Percentiles rank a stretch among this genome's conserved stretches.
These are phyloP conservation scores for Lophiotrema nucula DNA, from an alignment of 495 filamentous ascomycete species.

Conservation along the genomic window DNA sequence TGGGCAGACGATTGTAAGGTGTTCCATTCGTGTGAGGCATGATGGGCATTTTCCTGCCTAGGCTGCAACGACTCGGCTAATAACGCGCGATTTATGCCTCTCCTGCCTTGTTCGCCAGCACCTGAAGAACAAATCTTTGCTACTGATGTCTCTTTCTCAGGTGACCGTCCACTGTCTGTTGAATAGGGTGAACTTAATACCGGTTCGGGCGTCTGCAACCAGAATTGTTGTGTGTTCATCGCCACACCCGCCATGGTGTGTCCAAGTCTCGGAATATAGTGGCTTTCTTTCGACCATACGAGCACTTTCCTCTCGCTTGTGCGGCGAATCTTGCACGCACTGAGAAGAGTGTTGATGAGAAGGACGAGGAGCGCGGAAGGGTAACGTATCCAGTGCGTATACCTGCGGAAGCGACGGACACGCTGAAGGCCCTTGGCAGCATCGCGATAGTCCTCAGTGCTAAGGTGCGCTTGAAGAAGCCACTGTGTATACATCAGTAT, in stretches of 20 bases:
- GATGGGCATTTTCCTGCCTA: no score
- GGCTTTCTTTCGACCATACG: not conserved
- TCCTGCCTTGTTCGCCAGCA: no score
- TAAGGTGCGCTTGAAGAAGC: slow-evolving; percentile 4
- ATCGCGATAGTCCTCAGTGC: slow-evolving; percentile 1
- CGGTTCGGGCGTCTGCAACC: no score
- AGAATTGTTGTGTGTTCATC: not conserved
- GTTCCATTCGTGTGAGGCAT: no score
- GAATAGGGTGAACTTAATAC: no score
- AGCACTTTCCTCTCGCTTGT: slow-evolving; percentile 1
- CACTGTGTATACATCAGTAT: not conserved
- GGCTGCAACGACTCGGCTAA: no score
- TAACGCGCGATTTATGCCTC: no score
- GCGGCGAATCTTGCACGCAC: not conserved
- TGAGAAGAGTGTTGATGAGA: not conserved
- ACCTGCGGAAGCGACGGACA: not conserved
- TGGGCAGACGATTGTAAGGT: no score
- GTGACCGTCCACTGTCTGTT: no score
- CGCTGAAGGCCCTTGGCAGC: not conserved
- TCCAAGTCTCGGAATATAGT: not conserved
- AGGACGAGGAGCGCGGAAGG: not conserved
- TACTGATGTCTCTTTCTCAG: no score
- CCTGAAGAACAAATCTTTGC: no score
- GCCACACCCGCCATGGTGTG: not conserved
- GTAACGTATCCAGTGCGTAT: not conserved